Evolutionary conservation across 1,139 yeast genomes (phyloP).

Genomic region (Saccharomyces hybrid): DNA sequence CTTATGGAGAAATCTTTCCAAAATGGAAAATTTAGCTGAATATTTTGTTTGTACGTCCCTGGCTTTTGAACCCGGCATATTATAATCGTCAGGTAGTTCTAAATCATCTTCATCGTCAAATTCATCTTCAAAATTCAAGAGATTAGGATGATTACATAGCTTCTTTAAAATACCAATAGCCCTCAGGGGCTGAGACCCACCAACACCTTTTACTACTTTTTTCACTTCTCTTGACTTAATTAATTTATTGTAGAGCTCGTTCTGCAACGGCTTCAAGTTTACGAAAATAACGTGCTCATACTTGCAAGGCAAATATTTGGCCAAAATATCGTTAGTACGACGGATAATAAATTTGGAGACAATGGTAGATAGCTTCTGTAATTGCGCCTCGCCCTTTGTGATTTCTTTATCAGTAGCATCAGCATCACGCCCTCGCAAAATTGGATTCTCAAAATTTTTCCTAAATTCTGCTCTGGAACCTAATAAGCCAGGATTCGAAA

Average conservation of each 20-base stretch:
- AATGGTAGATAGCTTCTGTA: slow-evolving; percentile 59
- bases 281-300: slow-evolving; percentile 94
- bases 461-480: slow-evolving; percentile 82
- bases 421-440: slow-evolving; percentile 82
- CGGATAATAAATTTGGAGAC: slow-evolving; percentile 90
- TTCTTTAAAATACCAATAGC: slow-evolving; percentile 87
- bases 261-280: slow-evolving; percentile 72
- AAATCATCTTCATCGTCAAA: slow-evolving; percentile 57
- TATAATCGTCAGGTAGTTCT: slow-evolving; percentile 66
- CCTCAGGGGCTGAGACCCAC: slow-evolving; percentile 71
- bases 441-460: slow-evolving; percentile 73
- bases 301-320: slow-evolving; percentile 89
- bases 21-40: slow-evolving; percentile 50
- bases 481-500: slow-evolving; percentile 89
- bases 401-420: slow-evolving; percentile 79
- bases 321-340: slow-evolving; percentile 88
- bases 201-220: slow-evolving; percentile 47
- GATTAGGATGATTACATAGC: slow-evolving; percentile 87
- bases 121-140: slow-evolving; percentile 68
- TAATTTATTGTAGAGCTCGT: slow-evolving; percentile 60
- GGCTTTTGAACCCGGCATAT: slow-evolving; percentile 16
- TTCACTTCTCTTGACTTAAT: slow-evolving; percentile 75
- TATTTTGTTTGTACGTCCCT: slow-evolving; percentile 49
- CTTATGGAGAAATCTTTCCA: slow-evolving; percentile 65
- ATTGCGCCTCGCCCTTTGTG: slow-evolving; percentile 59